Percentiles rank a stretch among this genome's conserved stretches.
Evolutionary conservation across 805 yeast species (phyloP).

Genomic region (Candida rishiriensis): DNA sequence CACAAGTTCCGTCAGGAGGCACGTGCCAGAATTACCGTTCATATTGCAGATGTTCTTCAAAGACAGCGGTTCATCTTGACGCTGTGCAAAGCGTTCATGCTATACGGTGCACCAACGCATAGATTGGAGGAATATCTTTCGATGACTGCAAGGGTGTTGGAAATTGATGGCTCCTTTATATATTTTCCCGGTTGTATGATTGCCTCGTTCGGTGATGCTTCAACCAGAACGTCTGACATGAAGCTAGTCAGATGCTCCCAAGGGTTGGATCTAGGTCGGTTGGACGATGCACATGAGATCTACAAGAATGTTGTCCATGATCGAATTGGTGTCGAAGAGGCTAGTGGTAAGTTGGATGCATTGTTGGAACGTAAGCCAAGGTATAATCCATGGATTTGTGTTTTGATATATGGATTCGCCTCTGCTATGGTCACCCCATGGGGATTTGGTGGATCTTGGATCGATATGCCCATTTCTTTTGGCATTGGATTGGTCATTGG

Average conservation of each 20-base stretch:
- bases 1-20: conserved; percentile 35
- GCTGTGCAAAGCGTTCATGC: conserved; percentile 85
- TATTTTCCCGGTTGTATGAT: conserved; percentile 96
- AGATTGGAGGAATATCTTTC: conserved; percentile 89
- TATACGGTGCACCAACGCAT: conserved; percentile 95
- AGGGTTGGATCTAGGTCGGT: conserved; percentile 78
- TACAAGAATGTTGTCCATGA: conserved; percentile 92
- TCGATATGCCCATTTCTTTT: conserved; percentile 78
- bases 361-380: conserved; percentile 55
- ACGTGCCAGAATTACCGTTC: conserved; percentile 81
- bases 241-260: conserved; percentile 83
- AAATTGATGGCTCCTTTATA: conserved; percentile 87
- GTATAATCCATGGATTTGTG: conserved; percentile 75
- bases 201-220: conserved; percentile 87
- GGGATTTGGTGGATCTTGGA: conserved; percentile 88
- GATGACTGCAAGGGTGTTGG: conserved; percentile 88
- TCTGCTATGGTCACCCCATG: conserved; percentile 79
- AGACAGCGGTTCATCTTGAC: conserved; percentile 82
- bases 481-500: conserved; percentile 82
- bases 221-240: conserved; percentile 93
- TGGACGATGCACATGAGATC: conserved; percentile 76
- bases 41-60: conserved; percentile 83
- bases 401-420: conserved; percentile 73
- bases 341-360: conserved; percentile 64
- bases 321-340: conserved; percentile 82